Evolutionary conservation across 1,284 basidiomycete species (phyloP), one percentile per base, ranked within the genome.

Genomic region (Neolentinus lepideus): DNA sequence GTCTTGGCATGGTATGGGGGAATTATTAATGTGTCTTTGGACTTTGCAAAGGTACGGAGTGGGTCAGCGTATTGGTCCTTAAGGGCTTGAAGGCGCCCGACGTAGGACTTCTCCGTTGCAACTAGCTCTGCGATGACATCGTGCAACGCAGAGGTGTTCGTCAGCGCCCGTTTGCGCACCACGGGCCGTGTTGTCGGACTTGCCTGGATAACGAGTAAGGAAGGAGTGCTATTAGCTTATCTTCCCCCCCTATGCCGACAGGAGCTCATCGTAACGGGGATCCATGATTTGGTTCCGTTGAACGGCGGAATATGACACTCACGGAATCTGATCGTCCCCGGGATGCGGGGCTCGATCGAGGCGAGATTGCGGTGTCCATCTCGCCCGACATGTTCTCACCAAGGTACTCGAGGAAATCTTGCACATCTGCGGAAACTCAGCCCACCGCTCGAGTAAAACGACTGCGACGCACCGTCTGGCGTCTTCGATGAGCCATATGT

Each of bases 1-100:
- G 84, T 88, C 63, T 94, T 96, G 22, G 95, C 92, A 66, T 97
- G 91, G 68, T 96, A 97, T 19, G 84, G 74, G 2, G 90, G 88
- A 51, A 98, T 82, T 62, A 98, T 93, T 46, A 88, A 84, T 0
- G 90, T 93, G 60, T 89, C 88, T 64, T 91, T 90, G 67, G 81
- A 85, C 57, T 83, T 81, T 26, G 96, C 85, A 66, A 94, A 96
- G 54, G 82, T 82, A 22, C 94, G 84, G 22, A 98, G 76, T 1
- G 94, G 94, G 67, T 94, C 89, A 36, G 94, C 94, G 67, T 98
- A 98, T 59, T 88, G 83, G 27, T 77, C 69, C 71, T 92, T 91
- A 62, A 93, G 80, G 33, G 81, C 83, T 60, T 78, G 80, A 12
- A 93, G 77, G 22, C 88, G 82, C 62, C 79, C 82, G 63, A 92